Evolutionary conservation across 441 rosid species (phyloP).

Genomic region (Jatropha podagrica): DNA sequence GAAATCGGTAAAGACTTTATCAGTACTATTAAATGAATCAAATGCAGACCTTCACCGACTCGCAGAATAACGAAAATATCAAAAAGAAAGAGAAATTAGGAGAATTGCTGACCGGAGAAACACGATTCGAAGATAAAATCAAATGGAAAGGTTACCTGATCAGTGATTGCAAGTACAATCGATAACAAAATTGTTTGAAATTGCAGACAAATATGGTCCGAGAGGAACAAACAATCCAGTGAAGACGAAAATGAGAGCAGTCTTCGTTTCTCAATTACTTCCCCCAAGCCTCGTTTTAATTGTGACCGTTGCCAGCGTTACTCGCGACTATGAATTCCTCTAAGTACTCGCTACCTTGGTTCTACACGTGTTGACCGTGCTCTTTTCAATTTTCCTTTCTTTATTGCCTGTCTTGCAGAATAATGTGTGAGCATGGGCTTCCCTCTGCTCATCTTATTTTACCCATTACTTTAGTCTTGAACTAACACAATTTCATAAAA

Average conservation of each 20-base stretch:
- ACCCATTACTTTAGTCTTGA: no score
- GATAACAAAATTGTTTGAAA: not conserved
- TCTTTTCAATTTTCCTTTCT: not conserved
- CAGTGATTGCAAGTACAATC: not conserved
- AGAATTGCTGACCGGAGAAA: not conserved
- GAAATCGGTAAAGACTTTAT: not conserved
- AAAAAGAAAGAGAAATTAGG: not conserved
- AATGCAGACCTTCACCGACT: not conserved
- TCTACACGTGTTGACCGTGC: not conserved
- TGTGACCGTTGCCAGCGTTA: constrained; percentile 25
- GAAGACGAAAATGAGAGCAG: constrained; percentile 25
- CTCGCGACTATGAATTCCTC: not conserved
- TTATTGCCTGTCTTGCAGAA: no score
- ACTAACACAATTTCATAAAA: no score
- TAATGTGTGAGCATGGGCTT: no score
- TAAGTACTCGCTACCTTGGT: not conserved
- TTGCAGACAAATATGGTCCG: not conserved
- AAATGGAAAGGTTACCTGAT: constrained; percentile 14
- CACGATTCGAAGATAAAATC: not conserved
- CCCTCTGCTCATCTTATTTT: no score
- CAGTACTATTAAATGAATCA: not conserved
- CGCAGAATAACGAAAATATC: not conserved
- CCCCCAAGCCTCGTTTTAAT: constrained; percentile 38
- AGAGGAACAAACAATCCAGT: not conserved
- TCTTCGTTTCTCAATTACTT: constrained; percentile 34